Base-by-base conservation (phyloP, 257 asterid species). In the Leptodermis oblonga region DNA sequence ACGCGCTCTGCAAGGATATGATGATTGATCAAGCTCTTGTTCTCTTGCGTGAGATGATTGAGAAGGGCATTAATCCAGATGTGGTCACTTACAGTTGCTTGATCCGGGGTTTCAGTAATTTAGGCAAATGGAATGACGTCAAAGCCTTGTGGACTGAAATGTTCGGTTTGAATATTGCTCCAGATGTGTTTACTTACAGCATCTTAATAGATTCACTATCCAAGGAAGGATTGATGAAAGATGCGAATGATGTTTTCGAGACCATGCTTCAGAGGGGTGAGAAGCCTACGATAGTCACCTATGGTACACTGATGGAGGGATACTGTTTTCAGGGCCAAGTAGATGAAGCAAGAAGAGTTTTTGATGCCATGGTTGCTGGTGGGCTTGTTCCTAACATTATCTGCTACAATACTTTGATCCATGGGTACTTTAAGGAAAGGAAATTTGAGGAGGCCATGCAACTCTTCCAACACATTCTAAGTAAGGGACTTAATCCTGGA, bases 341-440 rank as follows among this genome's bases (percentile, higher is more conserved):
- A 7, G 45, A 36, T 61, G 66, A 18, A 61, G 66, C 66, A 7
- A 61, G 66, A 61, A 61, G 46, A 20, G 13, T 61, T 0, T 61
- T 30, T 74, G 66, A 73, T 22, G 39, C 49, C 11, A 71, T 79
- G 80, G 34, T 30, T 45, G 65, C 41, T 45, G 6, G 13, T 34
- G 66, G 70, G 25, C 7, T 74, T 46, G 37, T 62, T 43, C 77
- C 77, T 30, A 31, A 45, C 12, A 25, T 46, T 65, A 22, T 69
- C 5, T 17, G 22, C 6, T 81, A 71, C 46, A 68, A 18, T 53
- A 81, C 62, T 28, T 60, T 81, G 51, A 64, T 75, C 18, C 67
- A 78, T 39, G 83, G 85, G 46, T 75, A 81, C 63, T 74, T 58
- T 64, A 81, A 28, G 64, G 54, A 65, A 53, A 66, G 25, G 74